These are phyloP conservation scores for Zopfia rhizophila DNA, from an alignment of 2,329 filamentous ascomycete genomes.

Conservation along the genomic window DNA sequence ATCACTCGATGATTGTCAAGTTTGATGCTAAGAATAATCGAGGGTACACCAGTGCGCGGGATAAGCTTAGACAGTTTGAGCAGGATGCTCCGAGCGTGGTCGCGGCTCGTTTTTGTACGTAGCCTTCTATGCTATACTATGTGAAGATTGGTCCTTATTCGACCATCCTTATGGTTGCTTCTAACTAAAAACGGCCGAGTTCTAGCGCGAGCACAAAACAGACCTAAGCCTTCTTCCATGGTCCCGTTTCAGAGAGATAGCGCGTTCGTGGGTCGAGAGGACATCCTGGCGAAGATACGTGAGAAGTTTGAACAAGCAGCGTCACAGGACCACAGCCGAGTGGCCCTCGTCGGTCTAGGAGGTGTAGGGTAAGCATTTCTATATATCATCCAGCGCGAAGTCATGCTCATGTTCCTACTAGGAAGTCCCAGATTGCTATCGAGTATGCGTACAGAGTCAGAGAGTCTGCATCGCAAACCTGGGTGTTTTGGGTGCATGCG, in stretches of 20 bases:
- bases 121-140: too few relatives aligned
- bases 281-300: background rate
- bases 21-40: constrained; percentile 23
- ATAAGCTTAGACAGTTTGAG: constrained; percentile 1
- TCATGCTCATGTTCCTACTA: too few relatives aligned
- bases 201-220: constrained; percentile 1
- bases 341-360: too few relatives aligned
- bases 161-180: too few relatives aligned
- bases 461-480: constrained; percentile 13
- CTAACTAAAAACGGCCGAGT: too few relatives aligned
- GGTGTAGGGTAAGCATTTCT: too few relatives aligned
- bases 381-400: too few relatives aligned
- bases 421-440: constrained; percentile 26
- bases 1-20: constrained; percentile 40
- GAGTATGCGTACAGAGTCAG: constrained; percentile 17
- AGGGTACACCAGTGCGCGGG: constrained; percentile 3
- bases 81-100: constrained; percentile 7
- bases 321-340: background rate
- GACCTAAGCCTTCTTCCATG: constrained; percentile 2
- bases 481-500: constrained; percentile 30
- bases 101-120: too few relatives aligned
- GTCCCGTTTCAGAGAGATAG: constrained; percentile 2
- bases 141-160: too few relatives aligned
- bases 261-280: constrained; percentile 2
- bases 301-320: too few relatives aligned